phyloP scores from a whole-genome alignment of 257 asterid species.

The Forsythia suspensa region DNA sequence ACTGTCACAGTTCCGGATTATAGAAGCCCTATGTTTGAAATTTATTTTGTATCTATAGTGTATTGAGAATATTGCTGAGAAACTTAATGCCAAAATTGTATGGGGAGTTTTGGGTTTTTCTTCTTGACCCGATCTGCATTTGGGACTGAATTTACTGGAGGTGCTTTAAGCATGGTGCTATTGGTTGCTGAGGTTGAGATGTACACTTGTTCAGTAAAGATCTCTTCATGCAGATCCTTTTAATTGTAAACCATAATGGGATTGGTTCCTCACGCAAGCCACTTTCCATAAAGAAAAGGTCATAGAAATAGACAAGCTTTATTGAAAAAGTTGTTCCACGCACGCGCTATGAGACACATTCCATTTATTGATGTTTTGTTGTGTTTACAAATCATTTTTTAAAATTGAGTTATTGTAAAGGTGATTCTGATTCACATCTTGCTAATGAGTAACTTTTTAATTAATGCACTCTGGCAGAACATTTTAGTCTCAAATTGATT shows the following conservation, averaged over 20 bases:
- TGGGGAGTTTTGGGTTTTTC: too few relatives aligned
- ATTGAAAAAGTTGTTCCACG: too few relatives aligned
- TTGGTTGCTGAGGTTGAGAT: not conserved
- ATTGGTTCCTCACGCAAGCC: too few relatives aligned
- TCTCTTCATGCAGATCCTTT: too few relatives aligned
- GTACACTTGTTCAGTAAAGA: not conserved
- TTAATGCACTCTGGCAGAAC: constrained; percentile 1
- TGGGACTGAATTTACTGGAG: not conserved
- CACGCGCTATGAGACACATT: too few relatives aligned
- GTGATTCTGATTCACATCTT: not conserved
- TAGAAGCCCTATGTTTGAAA: too few relatives aligned
- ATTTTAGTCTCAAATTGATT: constrained; percentile 3
- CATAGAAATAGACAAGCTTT: too few relatives aligned
- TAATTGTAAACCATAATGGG: too few relatives aligned
- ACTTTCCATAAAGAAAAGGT: too few relatives aligned
- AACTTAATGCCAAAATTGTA: not conserved
- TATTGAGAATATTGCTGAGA: not conserved
- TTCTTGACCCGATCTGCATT: too few relatives aligned
- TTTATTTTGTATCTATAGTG: too few relatives aligned
- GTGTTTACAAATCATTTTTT: not conserved
- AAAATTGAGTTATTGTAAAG: not conserved
- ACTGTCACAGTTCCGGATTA: too few relatives aligned
- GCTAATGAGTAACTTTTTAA: not conserved
- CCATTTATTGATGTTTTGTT: not conserved
- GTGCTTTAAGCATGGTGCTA: not conserved